Base-by-base conservation (phyloP, 2,329 filamentous ascomycete species). In the Septoria petroselini region DNA sequence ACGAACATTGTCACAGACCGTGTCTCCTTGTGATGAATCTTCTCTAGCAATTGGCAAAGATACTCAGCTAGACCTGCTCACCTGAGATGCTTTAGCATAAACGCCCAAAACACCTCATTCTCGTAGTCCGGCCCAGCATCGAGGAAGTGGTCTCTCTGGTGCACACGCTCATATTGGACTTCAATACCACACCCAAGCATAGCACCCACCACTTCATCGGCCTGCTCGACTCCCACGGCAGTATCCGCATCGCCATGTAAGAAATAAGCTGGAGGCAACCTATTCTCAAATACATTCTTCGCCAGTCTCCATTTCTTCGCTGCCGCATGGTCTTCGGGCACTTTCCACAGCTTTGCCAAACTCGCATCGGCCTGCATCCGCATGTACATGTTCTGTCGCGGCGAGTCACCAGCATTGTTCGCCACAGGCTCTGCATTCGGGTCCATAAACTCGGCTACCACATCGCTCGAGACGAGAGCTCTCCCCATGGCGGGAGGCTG, bases 201-300 rank as follows among this genome's bases (percentile, higher is more conserved):
- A 2, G 59, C 62, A 17, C 62, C 63, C 3, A 65, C 63, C 1
- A 62, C 60, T 43, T 65, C 62, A 52, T 65, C 63, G 1, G 54
- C 55, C 48, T 65, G 62, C 35, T 65, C 63, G 7, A 64, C 57
- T 6, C 62, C 63, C 8, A 64, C 60, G 21, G 54, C 58, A n/a
- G 46, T 48, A 18, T 62, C 61, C 4, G 57, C 57, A 53, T 63
- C 62, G 3, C 62, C 63, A 33, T 63, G 61, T 12, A 64, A 48
- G n/a, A 64, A 54, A 50, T 65, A 65, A 15, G 62, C 50, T 11
- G 63, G 63, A 14, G 58, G 54, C 12, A 59, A 48, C 12, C 59
- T 23, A 2, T 42, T 47, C 23, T 54, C 52, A 37, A 58, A 59
- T 9, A 65, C 52, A 43, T 61, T 59, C 44, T 53, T 58, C 34